Evolutionary conservation across 129 eudicot species (phyloP).

Genomic region (Flaveria sonorensis): DNA sequence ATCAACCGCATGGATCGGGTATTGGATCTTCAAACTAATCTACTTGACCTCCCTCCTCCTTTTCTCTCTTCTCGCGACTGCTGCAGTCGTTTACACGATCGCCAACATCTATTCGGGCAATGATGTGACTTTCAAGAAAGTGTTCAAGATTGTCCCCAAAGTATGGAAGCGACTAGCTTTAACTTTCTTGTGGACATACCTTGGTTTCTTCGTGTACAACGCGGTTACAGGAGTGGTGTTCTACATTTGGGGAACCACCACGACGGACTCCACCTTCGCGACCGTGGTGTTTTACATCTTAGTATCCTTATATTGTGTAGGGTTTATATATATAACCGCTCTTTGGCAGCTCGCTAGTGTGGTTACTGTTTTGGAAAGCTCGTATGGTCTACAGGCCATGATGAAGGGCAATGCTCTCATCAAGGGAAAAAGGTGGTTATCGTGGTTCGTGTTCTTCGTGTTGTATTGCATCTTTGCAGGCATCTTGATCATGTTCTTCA

Average conservation of each 20-base stretch:
- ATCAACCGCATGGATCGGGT: constrained; percentile 28
- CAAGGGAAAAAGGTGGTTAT: constrained; percentile 49
- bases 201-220: constrained; percentile 52
- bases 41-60: constrained; percentile 49
- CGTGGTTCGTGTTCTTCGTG: constrained; percentile 40
- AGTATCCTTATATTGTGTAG: constrained; percentile 20
- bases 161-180: constrained; percentile 63
- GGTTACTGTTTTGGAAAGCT: constrained; percentile 54
- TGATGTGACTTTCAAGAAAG: constrained; percentile 42
- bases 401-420: constrained; percentile 43
- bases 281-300: neutral
- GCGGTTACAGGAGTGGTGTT: constrained; percentile 1
- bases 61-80: constrained; percentile 61
- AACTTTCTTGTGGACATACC: constrained; percentile 57
- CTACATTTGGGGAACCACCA: constrained; percentile 4
- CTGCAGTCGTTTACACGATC: constrained; percentile 61
- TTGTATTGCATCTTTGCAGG: constrained; percentile 31
- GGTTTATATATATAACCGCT: constrained; percentile 46
- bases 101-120: constrained; percentile 40
- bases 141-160: constrained; percentile 51
- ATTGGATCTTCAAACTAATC: constrained; percentile 35
- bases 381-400: constrained; percentile 62
- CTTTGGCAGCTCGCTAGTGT: constrained; percentile 77
- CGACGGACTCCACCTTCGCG: neutral
- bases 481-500: neutral